phyloP scores from a whole-genome alignment of 495 filamentous ascomycete genomes.

The Niebla homalea region DNA sequence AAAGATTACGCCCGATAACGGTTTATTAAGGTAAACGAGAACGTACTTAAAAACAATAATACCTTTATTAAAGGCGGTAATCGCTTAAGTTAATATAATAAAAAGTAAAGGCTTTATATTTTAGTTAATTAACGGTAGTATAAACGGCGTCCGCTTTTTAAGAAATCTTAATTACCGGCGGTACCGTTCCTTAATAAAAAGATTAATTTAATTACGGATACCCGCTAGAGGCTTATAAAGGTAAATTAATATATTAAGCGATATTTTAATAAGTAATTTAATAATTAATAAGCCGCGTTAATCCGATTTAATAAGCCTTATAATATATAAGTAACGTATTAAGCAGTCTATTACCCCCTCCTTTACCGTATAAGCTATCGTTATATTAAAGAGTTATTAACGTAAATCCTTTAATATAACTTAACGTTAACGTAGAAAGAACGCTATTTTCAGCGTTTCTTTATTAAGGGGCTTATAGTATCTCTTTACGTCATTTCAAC shows the following conservation, averaged over 20 bases:
- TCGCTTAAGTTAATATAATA: not conserved
- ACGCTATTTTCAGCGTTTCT: not conserved
- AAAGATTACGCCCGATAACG: not conserved
- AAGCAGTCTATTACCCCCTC: not conserved
- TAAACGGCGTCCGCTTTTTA: not conserved
- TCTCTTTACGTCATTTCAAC: not conserved
- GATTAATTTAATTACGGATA: not conserved
- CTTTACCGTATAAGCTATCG: not conserved
- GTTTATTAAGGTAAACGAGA: not conserved
- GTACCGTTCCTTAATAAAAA: not conserved
- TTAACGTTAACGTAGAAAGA: not conserved
- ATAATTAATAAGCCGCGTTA: not conserved
- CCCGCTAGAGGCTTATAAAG: not conserved
- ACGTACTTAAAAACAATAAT: not conserved
- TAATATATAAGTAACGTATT: not conserved
- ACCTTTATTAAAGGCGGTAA: not conserved
- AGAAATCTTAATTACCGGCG: not conserved
- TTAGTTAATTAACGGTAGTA: not conserved
- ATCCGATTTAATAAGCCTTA: not conserved
- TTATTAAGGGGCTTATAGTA: not conserved
- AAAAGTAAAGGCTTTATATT: slow-evolving; percentile 2
- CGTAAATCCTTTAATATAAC: not conserved
- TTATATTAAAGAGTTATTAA: not conserved
- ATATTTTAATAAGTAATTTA: not conserved
- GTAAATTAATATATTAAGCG: not conserved